Conservation (phyloP, 2,329 filamentous ascomycete genomes). For the Colletotrichum godetiae region DNA sequence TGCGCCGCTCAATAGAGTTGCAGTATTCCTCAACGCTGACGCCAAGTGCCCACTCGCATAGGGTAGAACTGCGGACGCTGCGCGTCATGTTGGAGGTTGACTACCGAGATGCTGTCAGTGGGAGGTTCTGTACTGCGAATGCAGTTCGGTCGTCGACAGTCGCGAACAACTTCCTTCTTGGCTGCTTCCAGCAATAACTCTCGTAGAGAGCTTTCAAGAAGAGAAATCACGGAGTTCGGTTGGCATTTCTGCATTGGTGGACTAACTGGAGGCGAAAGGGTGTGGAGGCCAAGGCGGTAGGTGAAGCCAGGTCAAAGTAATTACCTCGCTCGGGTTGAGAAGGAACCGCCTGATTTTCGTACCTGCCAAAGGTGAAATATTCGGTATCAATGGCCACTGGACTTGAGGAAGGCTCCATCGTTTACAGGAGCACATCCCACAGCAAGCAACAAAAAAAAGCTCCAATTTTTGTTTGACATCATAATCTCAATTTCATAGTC, state of each 20-base stretch:
- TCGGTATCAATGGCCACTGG: too few species aligned
- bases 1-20: conserved; percentile 35
- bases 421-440: too few species aligned
- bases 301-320: neutral
- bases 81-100: conserved; percentile 19
- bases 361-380: neutral
- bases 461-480: too few species aligned
- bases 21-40: conserved; percentile 45
- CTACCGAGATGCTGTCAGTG: neutral
- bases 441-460: too few species aligned
- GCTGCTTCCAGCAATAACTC: neutral
- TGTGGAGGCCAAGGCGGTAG: neutral
- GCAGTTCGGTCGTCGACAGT: neutral
- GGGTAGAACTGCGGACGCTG: conserved; percentile 28
- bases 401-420: too few species aligned
- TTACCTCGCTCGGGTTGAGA: neutral
- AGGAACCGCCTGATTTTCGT: neutral
- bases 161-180: neutral
- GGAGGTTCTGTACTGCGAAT: neutral
- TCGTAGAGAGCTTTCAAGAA: neutral
- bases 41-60: conserved; percentile 56
- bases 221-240: neutral
- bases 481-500: too few species aligned
- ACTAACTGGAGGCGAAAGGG: neutral
- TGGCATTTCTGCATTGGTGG: neutral